Evolutionary conservation across 73 alveolate species (phyloP), one percentile per base, ranked within the genome.

Genomic region (Paramecium octaurelia): DNA sequence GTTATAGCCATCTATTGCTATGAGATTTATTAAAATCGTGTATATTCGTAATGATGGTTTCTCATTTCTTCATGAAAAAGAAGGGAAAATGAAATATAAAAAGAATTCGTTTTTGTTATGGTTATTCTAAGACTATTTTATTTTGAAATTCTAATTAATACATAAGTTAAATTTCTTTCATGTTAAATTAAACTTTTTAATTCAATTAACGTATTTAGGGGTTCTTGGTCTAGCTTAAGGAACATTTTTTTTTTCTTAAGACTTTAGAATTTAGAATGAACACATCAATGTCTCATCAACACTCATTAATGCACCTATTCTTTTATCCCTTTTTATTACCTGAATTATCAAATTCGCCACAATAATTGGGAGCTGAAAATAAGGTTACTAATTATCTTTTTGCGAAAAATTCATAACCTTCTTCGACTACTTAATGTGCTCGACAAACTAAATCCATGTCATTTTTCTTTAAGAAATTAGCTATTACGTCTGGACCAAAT

Each of bases 401-500:
- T 21, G 99, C 99, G 92, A 98, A 98, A 97, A 98, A 98, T 92
- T 98, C 99, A 95, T 98, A 98, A 69, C 99, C 99, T 93, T 98
- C 99, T 92, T 98, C 99, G 21, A 98, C 99, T 7, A 94, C 97
- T 73, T 73, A 40, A 86, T 94, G 97, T 20, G 96, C 97, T 89
- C 97, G 88, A 59, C 97, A 94, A 42, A 94, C 93, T 83, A 94
- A 85, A 94, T 94, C 96, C 93, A 94, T 93, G 46, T 97, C 99
- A 86, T 97, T 96, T 83, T 94, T 93, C 93, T 97, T 97, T 31
- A 94, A 85, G 92, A 97, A 97, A 38, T 70, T 95, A 29, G 93
- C 90, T 12, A 97, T 97, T 23, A 97, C 95, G 58, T 94, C 94
- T 21, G 92, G 80, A 60, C 92, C 93, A 64, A 75, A 94, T 76